A percentile compares a stretch with the other conserved stretches of the same genome.
Evolutionary conservation across 192 early-diverging fungal genomes (phyloP).

Genomic region (Dissophora globulifera): DNA sequence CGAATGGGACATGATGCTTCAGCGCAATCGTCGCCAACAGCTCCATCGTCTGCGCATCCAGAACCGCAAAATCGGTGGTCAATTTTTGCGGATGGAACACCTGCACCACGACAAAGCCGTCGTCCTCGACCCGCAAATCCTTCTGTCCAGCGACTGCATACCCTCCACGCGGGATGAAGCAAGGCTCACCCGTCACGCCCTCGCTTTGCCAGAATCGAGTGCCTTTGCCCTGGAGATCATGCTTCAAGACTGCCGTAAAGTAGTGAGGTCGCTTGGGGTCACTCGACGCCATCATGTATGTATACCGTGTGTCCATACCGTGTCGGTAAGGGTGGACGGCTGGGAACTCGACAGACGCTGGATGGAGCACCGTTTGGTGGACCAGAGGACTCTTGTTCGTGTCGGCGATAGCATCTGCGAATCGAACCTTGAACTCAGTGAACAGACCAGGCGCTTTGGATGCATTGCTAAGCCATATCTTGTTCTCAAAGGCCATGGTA

Average conservation of each 20-base stretch:
- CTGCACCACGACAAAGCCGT: constrained; percentile 46
- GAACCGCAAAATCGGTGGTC: constrained; percentile 45
- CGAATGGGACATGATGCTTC: constrained; percentile 50
- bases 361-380: constrained; percentile 24
- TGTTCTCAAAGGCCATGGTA: constrained; percentile 54
- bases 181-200: constrained; percentile 47
- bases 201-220: constrained; percentile 51
- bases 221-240: constrained; percentile 26
- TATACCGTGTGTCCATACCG: constrained; percentile 38
- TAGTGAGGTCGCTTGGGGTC: constrained; percentile 51
- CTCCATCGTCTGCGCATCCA: constrained; percentile 46
- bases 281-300: constrained; percentile 53
- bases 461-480: constrained; percentile 45
- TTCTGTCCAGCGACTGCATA: constrained; percentile 26
- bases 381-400: constrained; percentile 14
- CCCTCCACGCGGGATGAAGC: constrained; percentile 43
- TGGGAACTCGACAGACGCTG: constrained; percentile 49
- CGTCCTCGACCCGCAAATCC: constrained; percentile 20
- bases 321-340: constrained; percentile 47
- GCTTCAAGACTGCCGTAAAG: constrained; percentile 47
- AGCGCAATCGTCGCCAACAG: constrained; percentile 41
- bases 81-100: constrained; percentile 43
- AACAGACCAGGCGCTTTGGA: constrained; percentile 47
- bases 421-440: constrained; percentile 30
- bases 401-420: constrained; percentile 12